Evolutionary conservation across 2,329 filamentous ascomycete species (phyloP).

Genomic region (Didymosphaeria variabile): DNA sequence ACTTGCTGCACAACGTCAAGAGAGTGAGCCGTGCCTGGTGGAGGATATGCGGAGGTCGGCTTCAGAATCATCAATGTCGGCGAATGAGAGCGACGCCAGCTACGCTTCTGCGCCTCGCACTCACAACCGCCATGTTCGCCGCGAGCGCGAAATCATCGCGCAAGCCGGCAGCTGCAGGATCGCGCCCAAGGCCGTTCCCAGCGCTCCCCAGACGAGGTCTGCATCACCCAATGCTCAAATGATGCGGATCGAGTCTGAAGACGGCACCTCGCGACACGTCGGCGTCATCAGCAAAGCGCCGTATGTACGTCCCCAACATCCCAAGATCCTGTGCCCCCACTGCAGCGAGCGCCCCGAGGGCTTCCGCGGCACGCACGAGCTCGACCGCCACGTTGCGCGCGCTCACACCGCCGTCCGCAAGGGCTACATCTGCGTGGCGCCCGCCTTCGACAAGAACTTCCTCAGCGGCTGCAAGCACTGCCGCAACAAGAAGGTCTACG

Average conservation of each 20-base stretch:
- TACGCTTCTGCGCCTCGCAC: conserved; percentile 54
- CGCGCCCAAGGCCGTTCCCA: conserved; percentile 54
- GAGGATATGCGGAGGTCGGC: conserved; percentile 62
- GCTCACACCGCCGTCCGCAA: conserved; percentile 70
- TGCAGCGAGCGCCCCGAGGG: conserved; percentile 79
- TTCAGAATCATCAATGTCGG: conserved; percentile 44
- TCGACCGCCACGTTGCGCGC: conserved; percentile 63
- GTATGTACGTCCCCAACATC: conserved; percentile 72
- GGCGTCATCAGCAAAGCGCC: conserved; percentile 61
- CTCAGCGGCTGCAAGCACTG: conserved; percentile 87
- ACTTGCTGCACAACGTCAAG: conserved; percentile 41
- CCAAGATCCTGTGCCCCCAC: conserved; percentile 73
- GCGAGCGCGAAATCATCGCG: conserved; percentile 59
- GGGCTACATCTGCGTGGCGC: conserved; percentile 71
- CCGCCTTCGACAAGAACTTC: conserved; percentile 67
- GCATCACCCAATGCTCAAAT: conserved; percentile 56
- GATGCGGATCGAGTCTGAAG: conserved; percentile 60
- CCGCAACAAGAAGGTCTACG: conserved; percentile 78
- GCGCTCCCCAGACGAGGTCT: conserved; percentile 33
- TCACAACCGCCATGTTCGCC: conserved; percentile 57
- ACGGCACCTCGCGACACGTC: conserved; percentile 64
- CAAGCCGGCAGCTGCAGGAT: conserved; percentile 60
- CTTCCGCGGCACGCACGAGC: conserved; percentile 86
- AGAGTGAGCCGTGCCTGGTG: conserved; percentile 46
- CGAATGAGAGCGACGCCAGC: conserved; percentile 51